Evolutionary conservation across 257 asterid species (phyloP).

Genomic region (Solanum acaule): DNA sequence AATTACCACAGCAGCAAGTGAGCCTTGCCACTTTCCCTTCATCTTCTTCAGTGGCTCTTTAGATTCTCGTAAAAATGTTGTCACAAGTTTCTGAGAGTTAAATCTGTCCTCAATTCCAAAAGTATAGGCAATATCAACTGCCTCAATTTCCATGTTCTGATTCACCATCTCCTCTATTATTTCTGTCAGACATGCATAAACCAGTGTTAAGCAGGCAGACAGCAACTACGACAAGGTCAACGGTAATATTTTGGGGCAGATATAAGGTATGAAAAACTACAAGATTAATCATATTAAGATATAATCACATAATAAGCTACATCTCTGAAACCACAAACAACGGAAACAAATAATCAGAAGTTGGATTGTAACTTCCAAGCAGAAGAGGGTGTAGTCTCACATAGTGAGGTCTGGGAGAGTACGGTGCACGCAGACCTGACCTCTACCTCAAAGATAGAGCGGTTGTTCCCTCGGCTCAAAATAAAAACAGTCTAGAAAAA

Average conservation of each 20-base stretch:
- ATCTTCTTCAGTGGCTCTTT: conserved; percentile 39
- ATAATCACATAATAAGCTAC: neutral
- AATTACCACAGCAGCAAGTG: conserved; percentile 37
- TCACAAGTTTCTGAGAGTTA: conserved; percentile 40
- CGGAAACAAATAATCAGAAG: neutral
- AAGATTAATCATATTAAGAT: neutral
- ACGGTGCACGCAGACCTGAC: neutral
- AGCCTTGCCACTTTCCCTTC: conserved; percentile 32
- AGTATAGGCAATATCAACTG: conserved; percentile 54
- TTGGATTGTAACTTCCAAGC: neutral
- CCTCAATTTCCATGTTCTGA: conserved; percentile 60
- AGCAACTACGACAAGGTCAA: neutral
- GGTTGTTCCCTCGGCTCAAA: neutral
- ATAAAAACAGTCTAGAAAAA: neutral
- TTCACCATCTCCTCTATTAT: conserved; percentile 47
- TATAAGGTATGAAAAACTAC: neutral
- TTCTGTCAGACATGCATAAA: conserved; percentile 28
- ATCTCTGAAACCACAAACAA: neutral
- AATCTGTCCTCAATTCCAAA: conserved; percentile 59
- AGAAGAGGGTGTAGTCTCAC: neutral
- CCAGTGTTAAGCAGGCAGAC: neutral
- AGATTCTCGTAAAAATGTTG: conserved; percentile 46
- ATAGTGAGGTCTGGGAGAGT: neutral
- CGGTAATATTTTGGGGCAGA: neutral
- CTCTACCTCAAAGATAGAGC: neutral